phyloP scores from a whole-genome alignment of 2,329 filamentous ascomycete genomes.

The Fusarium cyanostomum region DNA sequence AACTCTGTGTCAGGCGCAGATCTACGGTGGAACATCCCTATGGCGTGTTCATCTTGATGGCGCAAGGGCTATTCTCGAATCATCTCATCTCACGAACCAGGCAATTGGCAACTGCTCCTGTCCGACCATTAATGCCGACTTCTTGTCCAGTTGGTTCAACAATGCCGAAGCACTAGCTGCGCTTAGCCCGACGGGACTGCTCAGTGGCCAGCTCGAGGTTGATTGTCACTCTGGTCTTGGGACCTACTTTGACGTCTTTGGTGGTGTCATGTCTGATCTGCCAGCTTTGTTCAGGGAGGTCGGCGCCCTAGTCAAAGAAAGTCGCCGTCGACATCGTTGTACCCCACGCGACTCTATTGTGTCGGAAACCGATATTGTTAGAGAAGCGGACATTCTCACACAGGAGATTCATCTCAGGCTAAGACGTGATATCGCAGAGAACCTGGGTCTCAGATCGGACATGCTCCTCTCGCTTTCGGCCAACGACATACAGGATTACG shows the following conservation, averaged over 20 bases:
- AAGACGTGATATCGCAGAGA: background rate
- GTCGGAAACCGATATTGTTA: background rate
- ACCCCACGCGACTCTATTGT: background rate
- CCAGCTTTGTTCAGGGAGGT: conserved; percentile 22
- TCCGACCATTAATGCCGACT: background rate
- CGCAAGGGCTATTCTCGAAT: conserved; percentile 18
- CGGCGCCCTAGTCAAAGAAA: conserved; percentile 4
- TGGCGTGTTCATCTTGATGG: conserved; percentile 28
- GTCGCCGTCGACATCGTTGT: background rate
- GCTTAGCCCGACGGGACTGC: conserved; percentile 14
- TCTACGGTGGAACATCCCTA: conserved; percentile 18
- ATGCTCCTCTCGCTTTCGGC: conserved; percentile 1
- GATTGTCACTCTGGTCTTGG: background rate
- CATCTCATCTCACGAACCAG: background rate
- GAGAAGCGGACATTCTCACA: background rate
- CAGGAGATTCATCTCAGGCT: conserved; percentile 9
- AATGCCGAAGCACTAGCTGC: conserved; percentile 29
- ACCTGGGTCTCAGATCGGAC: background rate
- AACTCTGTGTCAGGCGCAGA: conserved; percentile 28
- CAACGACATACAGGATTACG: conserved; percentile 22
- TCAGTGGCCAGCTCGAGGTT: background rate
- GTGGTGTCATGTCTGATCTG: conserved; percentile 27
- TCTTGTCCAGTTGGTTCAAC: conserved; percentile 29
- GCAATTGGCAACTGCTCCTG: rapidly evolving
- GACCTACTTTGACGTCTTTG: conserved; percentile 19